Conservation (phyloP, 495 filamentous ascomycete species). For the Penicillium angulare region DNA sequence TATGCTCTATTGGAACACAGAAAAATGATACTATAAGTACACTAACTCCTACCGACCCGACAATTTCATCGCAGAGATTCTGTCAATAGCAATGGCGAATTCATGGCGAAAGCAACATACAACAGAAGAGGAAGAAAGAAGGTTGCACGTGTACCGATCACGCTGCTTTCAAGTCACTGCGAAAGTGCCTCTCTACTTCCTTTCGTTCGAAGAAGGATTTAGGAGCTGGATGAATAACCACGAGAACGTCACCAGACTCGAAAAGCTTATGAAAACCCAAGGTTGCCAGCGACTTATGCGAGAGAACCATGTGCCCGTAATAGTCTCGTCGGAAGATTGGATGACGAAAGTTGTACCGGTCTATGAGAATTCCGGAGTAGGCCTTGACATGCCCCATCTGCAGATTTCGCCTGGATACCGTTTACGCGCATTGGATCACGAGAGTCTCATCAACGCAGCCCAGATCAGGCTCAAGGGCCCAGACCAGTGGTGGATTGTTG, state of each 20-base stretch:
- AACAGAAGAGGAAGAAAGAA: not conserved
- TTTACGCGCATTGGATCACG: conserved; percentile 7
- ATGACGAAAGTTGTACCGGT: not conserved
- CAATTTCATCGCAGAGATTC: too few species aligned
- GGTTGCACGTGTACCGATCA: not conserved
- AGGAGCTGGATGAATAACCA: not conserved
- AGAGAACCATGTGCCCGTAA: not conserved
- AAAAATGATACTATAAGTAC: too few species aligned
- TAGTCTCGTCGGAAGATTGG: not conserved
- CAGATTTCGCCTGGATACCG: not conserved
- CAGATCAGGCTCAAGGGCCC: not conserved
- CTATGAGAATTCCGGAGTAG: not conserved
- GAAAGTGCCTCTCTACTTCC: not conserved
- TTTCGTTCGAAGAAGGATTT: not conserved
- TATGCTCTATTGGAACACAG: too few species aligned
- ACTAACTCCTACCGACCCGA: too few species aligned
- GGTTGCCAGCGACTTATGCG: conserved; percentile 1
- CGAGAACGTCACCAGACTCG: not conserved
- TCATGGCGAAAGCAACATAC: too few species aligned
- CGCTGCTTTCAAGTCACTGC: conserved; percentile 1
- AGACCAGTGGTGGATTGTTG: conserved; percentile 14
- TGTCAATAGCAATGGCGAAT: too few species aligned
- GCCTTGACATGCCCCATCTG: not conserved
- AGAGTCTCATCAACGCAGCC: conserved; percentile 10
- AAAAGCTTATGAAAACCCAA: not conserved